A percentile compares a stretch with the other conserved stretches of the same genome.
phyloP scores from a whole-genome alignment of 345 rosid genomes.

The Balakata baccata region DNA sequence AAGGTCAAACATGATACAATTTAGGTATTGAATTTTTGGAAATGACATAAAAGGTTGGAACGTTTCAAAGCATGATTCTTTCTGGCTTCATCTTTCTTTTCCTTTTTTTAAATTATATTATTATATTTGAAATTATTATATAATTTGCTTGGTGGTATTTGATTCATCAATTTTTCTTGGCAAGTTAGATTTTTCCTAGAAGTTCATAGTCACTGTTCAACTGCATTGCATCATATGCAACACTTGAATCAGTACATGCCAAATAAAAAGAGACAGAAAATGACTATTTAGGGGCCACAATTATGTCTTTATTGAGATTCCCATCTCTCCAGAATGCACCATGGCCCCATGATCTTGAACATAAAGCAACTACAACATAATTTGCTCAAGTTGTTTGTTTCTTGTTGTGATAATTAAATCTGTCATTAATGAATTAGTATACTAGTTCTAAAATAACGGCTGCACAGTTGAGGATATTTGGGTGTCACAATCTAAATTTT shows the following conservation, averaged over 20 bases:
- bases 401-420: background rate
- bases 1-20: constrained; percentile 18
- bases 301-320: constrained; percentile 17
- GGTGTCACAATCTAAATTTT: background rate
- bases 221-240: background rate
- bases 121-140: background rate
- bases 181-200: background rate
- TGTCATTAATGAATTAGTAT: background rate
- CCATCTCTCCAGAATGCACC: background rate
- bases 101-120: background rate
- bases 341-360: constrained; percentile 11
- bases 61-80: constrained; percentile 23
- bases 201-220: too few relatives aligned
- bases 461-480: background rate
- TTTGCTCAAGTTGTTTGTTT: background rate
- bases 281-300: background rate
- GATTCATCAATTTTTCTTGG: background rate
- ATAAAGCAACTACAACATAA: constrained; percentile 9
- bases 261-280: background rate
- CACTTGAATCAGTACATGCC: background rate
- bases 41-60: constrained; percentile 19
- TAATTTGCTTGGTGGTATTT: background rate
- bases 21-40: constrained; percentile 12
- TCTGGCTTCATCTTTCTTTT: constrained; percentile 1
- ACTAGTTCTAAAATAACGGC: background rate